Base-by-base conservation (phyloP, 1,139 yeast species). In the Debaryomycetaceae sp. region DNA sequence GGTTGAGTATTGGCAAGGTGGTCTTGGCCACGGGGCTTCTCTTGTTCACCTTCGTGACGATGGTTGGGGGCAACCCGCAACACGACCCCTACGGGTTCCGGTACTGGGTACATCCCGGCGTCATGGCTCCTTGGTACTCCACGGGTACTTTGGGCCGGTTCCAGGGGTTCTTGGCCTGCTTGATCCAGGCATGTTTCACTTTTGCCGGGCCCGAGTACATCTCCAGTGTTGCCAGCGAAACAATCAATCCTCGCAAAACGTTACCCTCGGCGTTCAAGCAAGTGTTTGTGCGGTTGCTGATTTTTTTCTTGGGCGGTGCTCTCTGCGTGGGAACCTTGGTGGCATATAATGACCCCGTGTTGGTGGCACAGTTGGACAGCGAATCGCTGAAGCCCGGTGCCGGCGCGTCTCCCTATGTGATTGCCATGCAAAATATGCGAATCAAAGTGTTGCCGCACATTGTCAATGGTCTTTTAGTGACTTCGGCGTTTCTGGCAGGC, bases 401-500 rank as follows among this genome's bases (percentile, higher is more conserved):
- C 14, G 51, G 45, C 11, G 40, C 45, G 12, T 45, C 49, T 8
- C 53, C 53, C 3, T 48, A 48, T 28, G 51, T 48, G 8, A 48
- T 47, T 28, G 51, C 53, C 25, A 48, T 48, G 53, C 41, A 44
- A 25, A 45, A 46, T 29, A 36, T 48, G 42, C 27, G 34, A 5
- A 46, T 48, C 63, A 28, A 37, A 23, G 70, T 74, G 1, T 57
- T 81, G 18, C 88, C 88, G 3, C 68, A 72, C 42, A 63, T 80
- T 32, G 78, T 81, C 33, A 81, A 81, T 49, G 83, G 64, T 5
- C 67, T 79, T 13, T 57, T 80, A 29, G 56, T 80, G 21, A 61
- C 80, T 5, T 71, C 86, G 0, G 79, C 83, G 1, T 79, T 80
- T 43, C 75, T 83, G 9, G 84, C 88, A 1, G 88, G 88, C 32